A percentile compares a stretch with the other conserved stretches of the same genome.
Conservation (phyloP, 78 protist species). For the Protostelium mycophagum region DNA sequence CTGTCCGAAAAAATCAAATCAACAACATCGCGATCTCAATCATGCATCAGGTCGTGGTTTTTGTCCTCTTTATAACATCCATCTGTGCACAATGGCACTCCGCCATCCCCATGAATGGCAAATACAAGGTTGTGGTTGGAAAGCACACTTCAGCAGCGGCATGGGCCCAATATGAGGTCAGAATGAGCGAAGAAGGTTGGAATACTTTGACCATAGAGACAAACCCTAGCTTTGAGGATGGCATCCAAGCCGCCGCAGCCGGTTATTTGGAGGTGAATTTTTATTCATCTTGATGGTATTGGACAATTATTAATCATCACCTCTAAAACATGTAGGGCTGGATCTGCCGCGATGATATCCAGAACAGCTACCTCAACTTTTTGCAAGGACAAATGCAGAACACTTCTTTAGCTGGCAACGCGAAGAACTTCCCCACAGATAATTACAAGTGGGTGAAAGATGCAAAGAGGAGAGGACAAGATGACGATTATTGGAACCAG, state of each 20-base stretch:
- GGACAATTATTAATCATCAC: no score
- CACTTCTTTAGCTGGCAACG: not conserved
- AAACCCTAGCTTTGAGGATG: not conserved
- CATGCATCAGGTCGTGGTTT: no score
- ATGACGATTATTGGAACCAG: not conserved
- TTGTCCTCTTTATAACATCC: not conserved
- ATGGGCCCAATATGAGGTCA: not conserved
- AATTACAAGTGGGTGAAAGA: not conserved
- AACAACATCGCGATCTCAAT: no score
- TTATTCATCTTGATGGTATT: not conserved
- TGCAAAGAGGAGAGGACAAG: not conserved
- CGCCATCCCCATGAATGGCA: not conserved
- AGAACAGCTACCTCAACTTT: not conserved
- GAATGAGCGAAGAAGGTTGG: not conserved
- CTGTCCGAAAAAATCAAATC: no score
- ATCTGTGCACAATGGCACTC: not conserved
- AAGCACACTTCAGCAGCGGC: not conserved
- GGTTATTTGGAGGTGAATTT: not conserved
- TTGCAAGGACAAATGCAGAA: not conserved
- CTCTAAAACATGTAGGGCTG: not conserved
- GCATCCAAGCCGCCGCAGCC: not conserved
- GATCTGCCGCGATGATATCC: not conserved
- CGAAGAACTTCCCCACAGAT: not conserved
- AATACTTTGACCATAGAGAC: not conserved
- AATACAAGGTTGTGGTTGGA: not conserved